These are phyloP conservation scores for Wickerhamiella parazyma DNA, from an alignment of 805 yeast species.

Conservation along the genomic window DNA sequence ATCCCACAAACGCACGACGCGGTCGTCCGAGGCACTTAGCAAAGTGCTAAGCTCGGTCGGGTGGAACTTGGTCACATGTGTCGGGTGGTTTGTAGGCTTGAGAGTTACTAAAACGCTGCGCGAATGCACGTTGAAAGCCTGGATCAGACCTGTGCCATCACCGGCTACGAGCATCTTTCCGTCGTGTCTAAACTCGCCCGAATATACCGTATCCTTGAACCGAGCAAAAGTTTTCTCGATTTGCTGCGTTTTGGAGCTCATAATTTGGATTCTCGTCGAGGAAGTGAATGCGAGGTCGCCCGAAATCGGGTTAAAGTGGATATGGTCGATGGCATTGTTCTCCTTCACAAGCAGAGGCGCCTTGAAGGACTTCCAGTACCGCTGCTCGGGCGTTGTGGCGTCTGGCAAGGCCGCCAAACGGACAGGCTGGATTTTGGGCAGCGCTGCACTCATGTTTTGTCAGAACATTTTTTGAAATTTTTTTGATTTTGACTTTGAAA, in stretches of 20 bases:
- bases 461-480: constrained; percentile 1
- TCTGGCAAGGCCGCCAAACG: constrained; percentile 18
- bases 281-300: constrained; percentile 90
- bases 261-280: constrained; percentile 80
- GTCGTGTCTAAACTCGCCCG: constrained; percentile 82
- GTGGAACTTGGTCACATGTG: constrained; percentile 88
- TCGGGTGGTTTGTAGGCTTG: constrained; percentile 73
- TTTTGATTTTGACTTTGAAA: neutral
- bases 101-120: constrained; percentile 67
- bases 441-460: constrained; percentile 19
- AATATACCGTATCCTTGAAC: constrained; percentile 82
- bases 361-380: constrained; percentile 81
- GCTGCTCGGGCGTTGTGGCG: constrained; percentile 43
- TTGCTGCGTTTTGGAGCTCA: constrained; percentile 87
- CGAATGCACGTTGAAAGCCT: constrained; percentile 75
- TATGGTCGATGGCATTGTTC: constrained; percentile 79
- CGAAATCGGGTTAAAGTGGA: constrained; percentile 69
- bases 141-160: constrained; percentile 88
- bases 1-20: constrained; percentile 77
- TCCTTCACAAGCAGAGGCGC: constrained; percentile 86
- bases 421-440: constrained; percentile 14
- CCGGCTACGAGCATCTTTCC: constrained; percentile 88
- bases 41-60: constrained; percentile 60
- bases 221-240: constrained; percentile 73
- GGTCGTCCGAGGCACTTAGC: constrained; percentile 83